These are phyloP conservation scores for Ceratocystis ficicola DNA, from an alignment of 2,329 filamentous ascomycete species.

Conservation along the genomic window DNA sequence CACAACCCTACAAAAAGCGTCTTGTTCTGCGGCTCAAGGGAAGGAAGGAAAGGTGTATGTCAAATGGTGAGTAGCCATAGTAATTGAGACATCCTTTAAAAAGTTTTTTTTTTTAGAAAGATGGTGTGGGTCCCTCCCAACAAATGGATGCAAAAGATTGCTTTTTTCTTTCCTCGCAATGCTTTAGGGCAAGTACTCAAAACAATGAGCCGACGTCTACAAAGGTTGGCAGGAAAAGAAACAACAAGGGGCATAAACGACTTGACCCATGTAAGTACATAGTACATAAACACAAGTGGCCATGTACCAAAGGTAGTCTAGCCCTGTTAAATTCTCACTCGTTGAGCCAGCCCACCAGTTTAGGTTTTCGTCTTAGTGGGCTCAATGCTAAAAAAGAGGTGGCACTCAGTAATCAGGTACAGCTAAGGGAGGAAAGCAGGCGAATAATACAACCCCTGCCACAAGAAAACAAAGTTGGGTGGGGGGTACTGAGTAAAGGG, in stretches of 20 bases:
- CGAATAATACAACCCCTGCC: neutral
- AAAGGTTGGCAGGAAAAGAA: slow-evolving; percentile 1
- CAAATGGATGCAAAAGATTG: slow-evolving; percentile 14
- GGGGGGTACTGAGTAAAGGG: slow-evolving; percentile 8
- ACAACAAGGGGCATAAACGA: slow-evolving; percentile 3
- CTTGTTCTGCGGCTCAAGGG: slow-evolving; percentile 11
- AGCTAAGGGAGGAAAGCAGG: slow-evolving; percentile 2
- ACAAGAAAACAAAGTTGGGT: slow-evolving; percentile 5
- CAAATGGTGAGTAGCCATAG: neutral
- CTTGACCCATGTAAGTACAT: neutral
- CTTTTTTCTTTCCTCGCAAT: neutral
- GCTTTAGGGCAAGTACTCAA: neutral
- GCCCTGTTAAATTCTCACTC: slow-evolving; percentile 19
- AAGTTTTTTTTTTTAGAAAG: slow-evolving; percentile 11
- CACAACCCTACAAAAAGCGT: neutral
- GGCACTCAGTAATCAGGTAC: slow-evolving; percentile 7
- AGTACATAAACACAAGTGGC: neutral
- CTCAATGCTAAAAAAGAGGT: slow-evolving; percentile 4
- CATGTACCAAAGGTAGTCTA: slow-evolving; percentile 4
- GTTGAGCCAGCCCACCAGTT: slow-evolving; percentile 21
- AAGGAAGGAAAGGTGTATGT: slow-evolving; percentile 10
- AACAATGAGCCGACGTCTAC: neutral
- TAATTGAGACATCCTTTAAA: slow-evolving; percentile 9
- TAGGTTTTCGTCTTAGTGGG: slow-evolving; percentile 4
- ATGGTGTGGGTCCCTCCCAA: slow-evolving; percentile 19